Evolutionary conservation across 768 basidiomycete genomes (phyloP).

Genomic region (Pisolithus tinctorius): DNA sequence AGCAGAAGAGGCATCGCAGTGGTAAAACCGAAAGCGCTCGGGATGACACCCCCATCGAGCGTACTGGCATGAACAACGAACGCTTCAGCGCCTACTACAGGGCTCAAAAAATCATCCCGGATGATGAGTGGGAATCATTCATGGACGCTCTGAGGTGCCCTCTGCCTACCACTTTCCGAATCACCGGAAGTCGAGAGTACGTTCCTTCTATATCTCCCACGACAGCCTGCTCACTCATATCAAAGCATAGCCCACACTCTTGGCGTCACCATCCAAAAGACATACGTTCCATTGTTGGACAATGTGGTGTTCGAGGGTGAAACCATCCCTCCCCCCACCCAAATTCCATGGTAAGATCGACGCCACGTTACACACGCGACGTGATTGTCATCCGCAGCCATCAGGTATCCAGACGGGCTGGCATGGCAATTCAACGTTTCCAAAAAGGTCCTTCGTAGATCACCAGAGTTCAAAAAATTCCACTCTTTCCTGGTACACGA

Average conservation of each 20-base stretch:
- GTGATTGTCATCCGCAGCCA: background rate
- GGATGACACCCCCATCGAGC: slow-evolving; percentile 45
- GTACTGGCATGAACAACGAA: slow-evolving; percentile 62
- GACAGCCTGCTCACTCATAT: slow-evolving; percentile 7
- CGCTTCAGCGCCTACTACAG: slow-evolving; percentile 64
- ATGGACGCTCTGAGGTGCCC: slow-evolving; percentile 58
- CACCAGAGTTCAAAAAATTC: slow-evolving; percentile 87
- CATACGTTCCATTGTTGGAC: slow-evolving; percentile 71
- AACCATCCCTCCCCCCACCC: slow-evolving; percentile 68
- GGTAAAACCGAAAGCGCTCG: slow-evolving; percentile 9
- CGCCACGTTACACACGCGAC: background rate
- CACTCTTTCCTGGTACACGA: slow-evolving; percentile 96
- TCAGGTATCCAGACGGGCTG: slow-evolving; percentile 89
- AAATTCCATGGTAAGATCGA: slow-evolving; percentile 69
- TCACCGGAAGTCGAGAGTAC: slow-evolving; percentile 83
- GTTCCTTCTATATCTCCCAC: slow-evolving; percentile 7
- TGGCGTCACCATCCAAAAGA: slow-evolving; percentile 69
- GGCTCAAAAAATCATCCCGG: slow-evolving; percentile 67
- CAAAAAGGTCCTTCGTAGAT: slow-evolving; percentile 82
- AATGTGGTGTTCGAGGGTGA: slow-evolving; percentile 73
- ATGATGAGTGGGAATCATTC: slow-evolving; percentile 76
- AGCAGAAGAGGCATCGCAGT: slow-evolving; percentile 15
- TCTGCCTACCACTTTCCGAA: slow-evolving; percentile 90
- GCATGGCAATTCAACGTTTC: slow-evolving; percentile 96
- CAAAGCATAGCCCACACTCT: slow-evolving; percentile 62